Evolutionary conservation across 352 stramenopile species (phyloP).

Genomic region (Elongisporangium prolatum): DNA sequence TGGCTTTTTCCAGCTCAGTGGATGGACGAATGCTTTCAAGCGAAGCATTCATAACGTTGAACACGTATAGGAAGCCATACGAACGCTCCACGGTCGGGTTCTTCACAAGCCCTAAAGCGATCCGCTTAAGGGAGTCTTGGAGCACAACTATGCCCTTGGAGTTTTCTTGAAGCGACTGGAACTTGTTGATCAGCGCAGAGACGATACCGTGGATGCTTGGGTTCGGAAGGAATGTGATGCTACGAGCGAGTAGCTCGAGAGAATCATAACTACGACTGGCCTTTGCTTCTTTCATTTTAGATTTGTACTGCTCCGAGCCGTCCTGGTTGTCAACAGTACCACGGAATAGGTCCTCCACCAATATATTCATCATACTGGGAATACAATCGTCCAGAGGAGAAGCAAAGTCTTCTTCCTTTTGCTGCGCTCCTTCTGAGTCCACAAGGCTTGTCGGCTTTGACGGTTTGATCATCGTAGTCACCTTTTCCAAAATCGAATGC

Average conservation of each 20-base stretch:
- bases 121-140: slow-evolving; percentile 73
- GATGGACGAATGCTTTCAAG: slow-evolving; percentile 66
- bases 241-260: slow-evolving; percentile 74
- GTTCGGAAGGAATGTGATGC: slow-evolving; percentile 84
- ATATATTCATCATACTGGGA: slow-evolving; percentile 75
- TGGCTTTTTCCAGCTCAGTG: slow-evolving; percentile 60
- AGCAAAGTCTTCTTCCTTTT: slow-evolving; percentile 33
- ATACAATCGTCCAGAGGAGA: slow-evolving; percentile 77
- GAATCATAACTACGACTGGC: slow-evolving; percentile 67
- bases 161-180: slow-evolving; percentile 55
- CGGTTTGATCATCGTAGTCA: slow-evolving; percentile 49
- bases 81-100: slow-evolving; percentile 79
- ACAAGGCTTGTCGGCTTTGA: slow-evolving; percentile 12
- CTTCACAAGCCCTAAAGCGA: slow-evolving; percentile 76
- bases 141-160: slow-evolving; percentile 51
- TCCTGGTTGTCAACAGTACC: slow-evolving; percentile 52
- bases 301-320: slow-evolving; percentile 55
- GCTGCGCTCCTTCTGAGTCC: slow-evolving; percentile 11
- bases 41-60: slow-evolving; percentile 77
- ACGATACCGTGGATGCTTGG: slow-evolving; percentile 75
- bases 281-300: slow-evolving; percentile 88
- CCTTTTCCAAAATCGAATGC: slow-evolving; percentile 78
- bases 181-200: slow-evolving; percentile 65
- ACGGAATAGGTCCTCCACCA: slow-evolving; percentile 81
- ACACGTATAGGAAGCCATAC: slow-evolving; percentile 83